Percentiles rank a stretch among this genome's conserved stretches.
Conservation (phyloP, 306 rosid genomes). For the Carpinus viminea region DNA sequence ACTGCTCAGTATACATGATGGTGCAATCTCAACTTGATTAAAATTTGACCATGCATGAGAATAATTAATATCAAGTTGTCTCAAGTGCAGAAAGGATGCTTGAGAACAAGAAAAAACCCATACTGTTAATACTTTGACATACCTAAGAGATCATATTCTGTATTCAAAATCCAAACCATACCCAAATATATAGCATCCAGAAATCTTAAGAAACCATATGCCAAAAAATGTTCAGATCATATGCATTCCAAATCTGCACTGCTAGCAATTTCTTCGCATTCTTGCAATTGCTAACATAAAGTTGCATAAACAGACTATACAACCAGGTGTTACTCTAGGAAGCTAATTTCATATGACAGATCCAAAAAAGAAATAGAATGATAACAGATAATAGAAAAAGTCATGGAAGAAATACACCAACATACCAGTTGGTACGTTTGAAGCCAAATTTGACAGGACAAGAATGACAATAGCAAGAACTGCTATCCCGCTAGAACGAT, state of each 20-base stretch:
- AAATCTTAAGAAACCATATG: background rate
- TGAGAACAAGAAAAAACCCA: background rate
- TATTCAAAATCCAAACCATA: background rate
- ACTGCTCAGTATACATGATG: background rate
- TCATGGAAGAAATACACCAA: background rate
- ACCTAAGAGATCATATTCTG: background rate
- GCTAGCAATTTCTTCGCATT: background rate
- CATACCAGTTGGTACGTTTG: conserved; percentile 93
- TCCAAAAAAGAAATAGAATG: background rate
- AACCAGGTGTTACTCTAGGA: background rate
- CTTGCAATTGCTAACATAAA: background rate
- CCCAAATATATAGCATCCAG: background rate
- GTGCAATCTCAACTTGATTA: background rate
- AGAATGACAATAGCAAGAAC: conserved; percentile 74
- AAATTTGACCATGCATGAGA: no score
- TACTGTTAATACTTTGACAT: background rate
- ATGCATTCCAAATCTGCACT: background rate
- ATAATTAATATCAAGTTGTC: background rate
- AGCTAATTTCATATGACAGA: background rate
- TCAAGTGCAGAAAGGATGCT: background rate
- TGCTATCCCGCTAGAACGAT: conserved; percentile 51
- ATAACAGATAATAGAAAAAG: background rate
- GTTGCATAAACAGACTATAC: conserved; percentile 6
- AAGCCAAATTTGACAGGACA: conserved; percentile 79
- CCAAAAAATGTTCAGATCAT: background rate